These are phyloP conservation scores for Globomyces pollinis-pini DNA, from an alignment of 192 early-diverging fungal genomes.

Conservation along the genomic window DNA sequence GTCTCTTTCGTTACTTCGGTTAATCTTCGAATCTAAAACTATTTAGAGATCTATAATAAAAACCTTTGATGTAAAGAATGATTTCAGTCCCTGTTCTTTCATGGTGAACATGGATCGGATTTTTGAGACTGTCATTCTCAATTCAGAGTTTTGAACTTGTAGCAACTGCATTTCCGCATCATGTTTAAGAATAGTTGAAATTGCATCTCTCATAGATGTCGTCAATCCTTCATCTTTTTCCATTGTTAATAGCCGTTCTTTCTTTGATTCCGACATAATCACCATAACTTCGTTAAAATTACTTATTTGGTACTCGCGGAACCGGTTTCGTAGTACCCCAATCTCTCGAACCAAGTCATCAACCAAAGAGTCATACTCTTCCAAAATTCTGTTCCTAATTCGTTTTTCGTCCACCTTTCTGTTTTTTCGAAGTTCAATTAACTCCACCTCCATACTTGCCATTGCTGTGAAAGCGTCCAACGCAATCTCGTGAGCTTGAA, in stretches of 20 bases:
- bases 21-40: slow-evolving; percentile 33
- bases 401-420: slow-evolving; percentile 39
- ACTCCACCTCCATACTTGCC: slow-evolving; percentile 35
- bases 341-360: slow-evolving; percentile 47
- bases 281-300: slow-evolving; percentile 43
- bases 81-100: slow-evolving; percentile 41
- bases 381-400: slow-evolving; percentile 35
- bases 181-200: slow-evolving; percentile 28
- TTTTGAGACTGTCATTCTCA: slow-evolving; percentile 50
- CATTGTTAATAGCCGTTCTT: slow-evolving; percentile 38
- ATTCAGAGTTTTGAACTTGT: slow-evolving; percentile 35
- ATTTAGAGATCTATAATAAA: background rate
- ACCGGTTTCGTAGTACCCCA: slow-evolving; percentile 38
- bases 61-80: slow-evolving; percentile 40
- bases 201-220: slow-evolving; percentile 21
- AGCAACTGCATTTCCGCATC: slow-evolving; percentile 27
- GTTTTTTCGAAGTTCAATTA: slow-evolving; percentile 36
- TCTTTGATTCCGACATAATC: slow-evolving; percentile 47
- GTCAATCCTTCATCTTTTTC: slow-evolving; percentile 34
- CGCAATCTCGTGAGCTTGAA: slow-evolving; percentile 21
- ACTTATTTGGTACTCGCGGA: slow-evolving; percentile 43
- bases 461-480: slow-evolving; percentile 30
- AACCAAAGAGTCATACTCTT: slow-evolving; percentile 50
- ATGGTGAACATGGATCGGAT: slow-evolving; percentile 43
- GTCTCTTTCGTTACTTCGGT: slow-evolving; percentile 40